Evolutionary conservation across 495 filamentous ascomycete species (phyloP).

Genomic region (Hyphodiscus hymeniophilus): DNA sequence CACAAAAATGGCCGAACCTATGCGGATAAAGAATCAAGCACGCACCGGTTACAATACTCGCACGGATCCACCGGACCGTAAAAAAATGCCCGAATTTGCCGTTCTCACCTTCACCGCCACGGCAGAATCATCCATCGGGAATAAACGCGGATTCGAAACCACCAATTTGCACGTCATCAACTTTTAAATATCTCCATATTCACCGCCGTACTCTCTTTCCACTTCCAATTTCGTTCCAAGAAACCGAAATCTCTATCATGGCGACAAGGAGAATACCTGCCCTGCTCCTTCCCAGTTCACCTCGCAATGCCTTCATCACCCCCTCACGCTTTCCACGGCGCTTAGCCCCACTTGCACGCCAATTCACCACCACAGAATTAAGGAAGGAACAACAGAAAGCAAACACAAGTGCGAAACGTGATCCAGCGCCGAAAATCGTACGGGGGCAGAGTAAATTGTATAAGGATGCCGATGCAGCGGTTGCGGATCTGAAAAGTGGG

Average conservation of each 20-base stretch:
- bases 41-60: too few species aligned
- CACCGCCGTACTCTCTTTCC: background rate
- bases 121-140: too few species aligned
- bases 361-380: constrained; percentile 3
- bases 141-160: background rate
- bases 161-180: background rate
- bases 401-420: constrained; percentile 16
- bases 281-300: constrained; percentile 2
- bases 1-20: too few species aligned
- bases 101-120: too few species aligned
- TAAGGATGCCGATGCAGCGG: constrained; percentile 49
- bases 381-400: constrained; percentile 13
- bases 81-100: too few species aligned
- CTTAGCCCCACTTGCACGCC: background rate
- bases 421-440: constrained; percentile 23
- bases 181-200: background rate
- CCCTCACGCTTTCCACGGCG: background rate
- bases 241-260: constrained; percentile 11
- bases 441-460: constrained; percentile 43
- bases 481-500: constrained; percentile 50
- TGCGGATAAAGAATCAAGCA: too few species aligned
- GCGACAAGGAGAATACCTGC: constrained; percentile 11
- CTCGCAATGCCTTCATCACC: background rate
- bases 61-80: too few species aligned
- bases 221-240: background rate